Percentiles rank a stretch among this genome's conserved stretches.
These are phyloP conservation scores for Cercophora sp. DNA, from an alignment of 495 filamentous ascomycete species.

Conservation along the genomic window DNA sequence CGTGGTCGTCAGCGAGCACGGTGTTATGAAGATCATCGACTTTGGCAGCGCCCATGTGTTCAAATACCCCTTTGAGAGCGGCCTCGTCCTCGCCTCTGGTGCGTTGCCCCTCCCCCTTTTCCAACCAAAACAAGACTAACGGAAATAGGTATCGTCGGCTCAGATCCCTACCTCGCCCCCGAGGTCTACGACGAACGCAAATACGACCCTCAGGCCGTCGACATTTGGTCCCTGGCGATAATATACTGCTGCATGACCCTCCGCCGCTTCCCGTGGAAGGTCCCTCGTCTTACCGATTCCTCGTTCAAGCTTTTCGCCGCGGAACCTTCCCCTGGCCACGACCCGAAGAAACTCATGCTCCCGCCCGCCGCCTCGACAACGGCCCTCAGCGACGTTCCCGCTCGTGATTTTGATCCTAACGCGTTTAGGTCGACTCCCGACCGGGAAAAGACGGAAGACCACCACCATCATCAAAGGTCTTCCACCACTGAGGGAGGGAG, in stretches of 20 bases:
- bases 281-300: constrained; percentile 85
- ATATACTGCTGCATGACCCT: constrained; percentile 99
- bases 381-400: constrained; percentile 32
- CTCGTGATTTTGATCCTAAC: constrained; percentile 36
- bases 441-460: constrained; percentile 14
- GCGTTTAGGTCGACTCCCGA: constrained; percentile 12
- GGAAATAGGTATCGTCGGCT: constrained; percentile 82
- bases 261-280: constrained; percentile 95
- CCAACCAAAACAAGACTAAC: neutral
- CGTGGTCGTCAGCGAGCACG: constrained; percentile 91
- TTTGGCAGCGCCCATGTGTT: constrained; percentile 98
- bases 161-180: constrained; percentile 93
- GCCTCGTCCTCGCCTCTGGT: constrained; percentile 84
- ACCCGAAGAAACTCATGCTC: constrained; percentile 42
- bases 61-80: constrained; percentile 93
- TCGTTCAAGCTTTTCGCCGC: constrained; percentile 91
- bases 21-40: constrained; percentile 99
- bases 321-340: constrained; percentile 57
- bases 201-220: constrained; percentile 90
- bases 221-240: constrained; percentile 97
- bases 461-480: constrained; percentile 7
- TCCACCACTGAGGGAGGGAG: constrained; percentile 10
- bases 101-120: constrained; percentile 32
- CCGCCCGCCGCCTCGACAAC: constrained; percentile 36
- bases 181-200: constrained; percentile 94